Percentiles rank a stretch among this genome's conserved stretches.
These are phyloP conservation scores for Chaetomiaceae sp. DNA, from an alignment of 2,329 filamentous ascomycete species.

Conservation along the genomic window DNA sequence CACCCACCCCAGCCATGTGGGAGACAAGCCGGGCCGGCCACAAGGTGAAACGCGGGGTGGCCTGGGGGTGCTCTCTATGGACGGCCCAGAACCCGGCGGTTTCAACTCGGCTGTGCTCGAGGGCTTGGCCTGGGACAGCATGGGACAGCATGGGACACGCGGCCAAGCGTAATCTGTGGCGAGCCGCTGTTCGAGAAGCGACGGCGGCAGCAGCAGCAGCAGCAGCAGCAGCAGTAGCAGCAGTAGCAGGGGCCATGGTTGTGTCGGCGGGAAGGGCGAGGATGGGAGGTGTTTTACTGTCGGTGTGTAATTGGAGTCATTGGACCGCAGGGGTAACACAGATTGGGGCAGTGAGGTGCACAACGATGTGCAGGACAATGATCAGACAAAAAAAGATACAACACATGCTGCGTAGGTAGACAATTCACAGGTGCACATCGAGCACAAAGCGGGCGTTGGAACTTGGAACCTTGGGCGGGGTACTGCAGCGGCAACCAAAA, in stretches of 20 bases:
- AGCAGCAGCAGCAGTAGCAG: too few relatives aligned
- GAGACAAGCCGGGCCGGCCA: constrained; percentile 14
- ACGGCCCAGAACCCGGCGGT: constrained; percentile 14
- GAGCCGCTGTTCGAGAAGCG: constrained; percentile 3
- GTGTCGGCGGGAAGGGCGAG: not conserved
- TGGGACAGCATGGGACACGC: constrained; percentile 3
- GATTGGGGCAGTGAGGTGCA: constrained; percentile 1
- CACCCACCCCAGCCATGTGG: not conserved
- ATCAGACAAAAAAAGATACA: not conserved
- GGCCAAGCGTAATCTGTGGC: constrained; percentile 3
- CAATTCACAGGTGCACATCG: not conserved
- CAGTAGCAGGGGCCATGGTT: constrained; percentile 1
- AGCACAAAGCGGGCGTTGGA: not conserved
- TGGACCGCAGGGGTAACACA: constrained; percentile 2
- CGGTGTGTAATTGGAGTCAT: not conserved
- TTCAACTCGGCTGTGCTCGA: constrained; percentile 13
- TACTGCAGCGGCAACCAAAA: not conserved
- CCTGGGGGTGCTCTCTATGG: not conserved
- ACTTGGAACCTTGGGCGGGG: constrained; percentile 5
- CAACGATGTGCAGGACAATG: not conserved
- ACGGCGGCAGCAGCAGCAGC: too few relatives aligned
- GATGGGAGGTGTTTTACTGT: too few relatives aligned
- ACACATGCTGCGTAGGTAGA: too few relatives aligned
- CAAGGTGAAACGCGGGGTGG: constrained; percentile 25
- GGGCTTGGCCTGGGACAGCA: constrained; percentile 7